Conservation (phyloP, 2,329 filamentous ascomycete genomes). For the Pseudogymnoascus sp. region DNA sequence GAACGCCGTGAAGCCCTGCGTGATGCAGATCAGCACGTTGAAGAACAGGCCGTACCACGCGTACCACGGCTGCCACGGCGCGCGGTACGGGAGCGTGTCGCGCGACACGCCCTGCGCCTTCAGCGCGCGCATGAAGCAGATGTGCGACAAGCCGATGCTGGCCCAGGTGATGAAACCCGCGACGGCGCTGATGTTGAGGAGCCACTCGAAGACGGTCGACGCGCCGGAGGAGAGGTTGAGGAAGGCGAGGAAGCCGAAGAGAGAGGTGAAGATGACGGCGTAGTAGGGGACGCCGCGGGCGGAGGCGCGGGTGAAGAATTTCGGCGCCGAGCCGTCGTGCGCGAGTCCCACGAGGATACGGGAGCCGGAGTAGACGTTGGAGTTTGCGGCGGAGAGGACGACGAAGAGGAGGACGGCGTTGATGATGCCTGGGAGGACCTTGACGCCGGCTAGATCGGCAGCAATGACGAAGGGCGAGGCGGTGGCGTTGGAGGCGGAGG, state of each 20-base stretch:
- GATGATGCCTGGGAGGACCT: slow-evolving; percentile 58
- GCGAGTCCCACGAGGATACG: slow-evolving; percentile 60
- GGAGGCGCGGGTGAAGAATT: slow-evolving; percentile 51
- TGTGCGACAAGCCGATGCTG: slow-evolving; percentile 54
- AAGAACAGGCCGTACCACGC: slow-evolving; percentile 59
- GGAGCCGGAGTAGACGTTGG: slow-evolving; percentile 65
- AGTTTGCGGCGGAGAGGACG: slow-evolving; percentile 70
- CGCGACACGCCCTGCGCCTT: slow-evolving; percentile 47
- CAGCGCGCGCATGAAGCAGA: slow-evolving; percentile 56
- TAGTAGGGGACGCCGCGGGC: slow-evolving; percentile 52
- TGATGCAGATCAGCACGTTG: slow-evolving; percentile 54
- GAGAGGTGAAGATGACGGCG: slow-evolving; percentile 47
- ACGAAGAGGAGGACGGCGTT: slow-evolving; percentile 72
- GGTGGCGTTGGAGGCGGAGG: slow-evolving; percentile 44
- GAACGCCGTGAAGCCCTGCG: slow-evolving; percentile 61
- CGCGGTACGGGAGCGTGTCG: slow-evolving; percentile 49
- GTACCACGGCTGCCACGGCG: slow-evolving; percentile 54
- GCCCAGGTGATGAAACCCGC: slow-evolving; percentile 65
- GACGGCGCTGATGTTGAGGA: slow-evolving; percentile 61
- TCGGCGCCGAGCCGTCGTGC: slow-evolving; percentile 53
- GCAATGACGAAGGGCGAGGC: slow-evolving; percentile 56
- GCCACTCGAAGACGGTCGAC: slow-evolving; percentile 59
- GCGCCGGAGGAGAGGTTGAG: slow-evolving; percentile 54
- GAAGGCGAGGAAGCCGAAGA: slow-evolving; percentile 56
- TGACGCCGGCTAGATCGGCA: slow-evolving; percentile 52